Evolutionary conservation across 1,284 basidiomycete species (phyloP), one percentile per base, ranked within the genome.

Genomic region (Sutorius eximius): DNA sequence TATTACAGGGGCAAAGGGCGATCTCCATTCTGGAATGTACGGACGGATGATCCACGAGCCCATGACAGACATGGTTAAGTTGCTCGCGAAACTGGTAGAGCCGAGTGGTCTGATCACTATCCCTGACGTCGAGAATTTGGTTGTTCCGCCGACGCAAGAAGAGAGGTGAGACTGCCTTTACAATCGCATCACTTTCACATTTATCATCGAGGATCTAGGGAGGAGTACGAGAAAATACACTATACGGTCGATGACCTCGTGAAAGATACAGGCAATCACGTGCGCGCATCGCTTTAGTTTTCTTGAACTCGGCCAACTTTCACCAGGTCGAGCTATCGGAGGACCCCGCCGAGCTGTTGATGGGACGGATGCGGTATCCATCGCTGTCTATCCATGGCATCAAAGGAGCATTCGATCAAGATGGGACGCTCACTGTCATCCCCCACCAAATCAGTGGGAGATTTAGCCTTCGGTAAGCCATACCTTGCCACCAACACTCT

Each of bases 341-440:
- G 44, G 44, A 10, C 18, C 44, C 44, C 3, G 18, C 29, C 5
- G 29, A 45, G 10, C 18, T 45, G 20, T n/a, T 46, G 20, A 94
- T 95, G 91, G 89, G 85, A 38, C 84, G 91, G 61, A 91, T 91
- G 88, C 81, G 87, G 49, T 83, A 86, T 71, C 91, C 93, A 2
- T 90, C 86, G 58, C 80, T 98, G 91, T 7, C 48, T 5, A 75
- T 98, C 30, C 95, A 98, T 74, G 95, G 95, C 20, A 95, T 98
- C 40, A 41, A 41, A 41, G 40, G 40, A 15, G 40, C 40, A 41
- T 41, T 41, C 15, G 40, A 41, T 41, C 8, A 15, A 9, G 22
- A 41, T 41, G 40, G 40, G 22, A 41, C 40, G 22, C 40, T 41
- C 3, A 41, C 40, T 5, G 40, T 41, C 68, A 98, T 98, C 74